These are phyloP conservation scores for Ramaria rubella DNA, from an alignment of 768 basidiomycete species.

Conservation along the genomic window DNA sequence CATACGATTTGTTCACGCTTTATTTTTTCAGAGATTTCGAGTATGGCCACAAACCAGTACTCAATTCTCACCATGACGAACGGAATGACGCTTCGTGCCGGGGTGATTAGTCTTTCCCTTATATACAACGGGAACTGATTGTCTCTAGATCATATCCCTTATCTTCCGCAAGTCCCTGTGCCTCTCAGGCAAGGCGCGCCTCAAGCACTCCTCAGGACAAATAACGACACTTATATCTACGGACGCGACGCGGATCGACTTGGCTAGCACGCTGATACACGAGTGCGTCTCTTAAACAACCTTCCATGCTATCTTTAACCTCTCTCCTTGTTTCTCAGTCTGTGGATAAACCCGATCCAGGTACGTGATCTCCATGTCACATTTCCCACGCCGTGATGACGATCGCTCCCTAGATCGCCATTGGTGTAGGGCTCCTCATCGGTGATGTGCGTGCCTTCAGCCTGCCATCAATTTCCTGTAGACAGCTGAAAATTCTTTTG, in stretches of 20 bases:
- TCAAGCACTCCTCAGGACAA: constrained; percentile 55
- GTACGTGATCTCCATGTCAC: constrained; percentile 18
- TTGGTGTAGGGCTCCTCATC: constrained; percentile 57
- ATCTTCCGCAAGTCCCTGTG: constrained; percentile 65
- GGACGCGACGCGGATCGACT: constrained; percentile 52
- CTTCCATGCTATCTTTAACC: not conserved
- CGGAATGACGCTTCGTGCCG: constrained; percentile 43
- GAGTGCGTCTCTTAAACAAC: constrained; percentile 17
- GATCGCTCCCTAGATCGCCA: constrained; percentile 34
- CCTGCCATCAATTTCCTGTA: not conserved
- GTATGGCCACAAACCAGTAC: constrained; percentile 16
- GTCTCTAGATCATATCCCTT: constrained; percentile 30
- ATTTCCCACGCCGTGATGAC: not conserved
- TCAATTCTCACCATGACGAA: constrained; percentile 34
- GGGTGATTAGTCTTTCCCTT: constrained; percentile 25
- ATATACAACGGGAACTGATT: not conserved
- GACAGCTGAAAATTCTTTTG: not conserved
- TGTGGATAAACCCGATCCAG: constrained; percentile 60
- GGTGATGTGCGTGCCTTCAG: constrained; percentile 37
- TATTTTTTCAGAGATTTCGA: constrained; percentile 28
- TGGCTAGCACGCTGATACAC: constrained; percentile 34
- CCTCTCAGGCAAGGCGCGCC: constrained; percentile 51
- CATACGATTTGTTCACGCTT: constrained; percentile 2
- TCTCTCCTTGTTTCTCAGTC: constrained; percentile 23
- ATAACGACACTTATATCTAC: constrained; percentile 67